Percentiles rank a stretch among this genome's conserved stretches.
These are phyloP conservation scores for Penicillium steckii DNA, from an alignment of 495 filamentous ascomycete species.

Conservation along the genomic window DNA sequence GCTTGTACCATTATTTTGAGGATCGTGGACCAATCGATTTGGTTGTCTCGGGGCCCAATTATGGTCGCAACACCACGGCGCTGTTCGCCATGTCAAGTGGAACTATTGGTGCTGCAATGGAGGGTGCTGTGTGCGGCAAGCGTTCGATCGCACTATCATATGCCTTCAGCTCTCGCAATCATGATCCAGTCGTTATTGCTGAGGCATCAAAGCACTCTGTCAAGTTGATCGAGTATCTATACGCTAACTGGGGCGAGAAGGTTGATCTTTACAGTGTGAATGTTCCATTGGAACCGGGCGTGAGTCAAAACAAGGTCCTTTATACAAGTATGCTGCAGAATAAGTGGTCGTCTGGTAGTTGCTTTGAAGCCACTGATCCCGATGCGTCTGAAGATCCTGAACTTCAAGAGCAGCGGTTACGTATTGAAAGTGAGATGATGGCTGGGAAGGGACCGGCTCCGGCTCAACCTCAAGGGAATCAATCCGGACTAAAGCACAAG, in stretches of 20 bases:
- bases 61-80: constrained; percentile 90
- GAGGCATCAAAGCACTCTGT: constrained; percentile 69
- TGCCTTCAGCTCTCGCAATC: constrained; percentile 78
- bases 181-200: constrained; percentile 75
- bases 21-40: constrained; percentile 77
- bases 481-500: constrained; percentile 60
- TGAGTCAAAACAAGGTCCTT: constrained; percentile 65
- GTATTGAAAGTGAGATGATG: constrained; percentile 54
- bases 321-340: constrained; percentile 88
- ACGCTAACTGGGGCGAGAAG: constrained; percentile 66
- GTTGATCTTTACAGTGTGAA: constrained; percentile 88
- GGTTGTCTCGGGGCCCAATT: constrained; percentile 90
- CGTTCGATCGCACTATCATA: constrained; percentile 81
- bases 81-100: constrained; percentile 88
- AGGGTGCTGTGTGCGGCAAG: constrained; percentile 80
- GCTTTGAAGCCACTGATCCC: constrained; percentile 67
- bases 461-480: constrained; percentile 9
- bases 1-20: constrained; percentile 81
- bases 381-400: constrained; percentile 38
- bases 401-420: constrained; percentile 62
- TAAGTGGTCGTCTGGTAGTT: constrained; percentile 77
- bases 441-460: constrained; percentile 19
- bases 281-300: constrained; percentile 70
- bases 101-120: constrained; percentile 87
- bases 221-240: constrained; percentile 73